phyloP scores from a whole-genome alignment of 1,139 yeast species.

The Torulaspora globosa region DNA sequence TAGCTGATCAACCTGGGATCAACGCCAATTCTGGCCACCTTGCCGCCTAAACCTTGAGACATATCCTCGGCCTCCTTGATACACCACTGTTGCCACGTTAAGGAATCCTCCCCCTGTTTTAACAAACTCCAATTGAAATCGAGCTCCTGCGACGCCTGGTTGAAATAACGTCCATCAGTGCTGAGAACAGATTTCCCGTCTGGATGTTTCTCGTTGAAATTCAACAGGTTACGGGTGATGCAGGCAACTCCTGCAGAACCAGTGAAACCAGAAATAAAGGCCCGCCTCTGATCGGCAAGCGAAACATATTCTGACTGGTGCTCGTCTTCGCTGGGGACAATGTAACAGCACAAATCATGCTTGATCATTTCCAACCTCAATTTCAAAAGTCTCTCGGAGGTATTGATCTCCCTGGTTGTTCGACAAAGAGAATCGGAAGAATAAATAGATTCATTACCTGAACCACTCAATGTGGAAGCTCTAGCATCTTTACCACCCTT shows the following conservation, averaged over 20 bases:
- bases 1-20: constrained; percentile 70
- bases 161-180: constrained; percentile 93
- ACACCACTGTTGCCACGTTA: constrained; percentile 89
- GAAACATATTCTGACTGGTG: constrained; percentile 92
- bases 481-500: constrained; percentile 10
- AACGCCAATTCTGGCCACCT: constrained; percentile 40
- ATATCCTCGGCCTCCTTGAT: constrained; percentile 57
- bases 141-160: constrained; percentile 83
- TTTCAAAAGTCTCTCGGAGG: constrained; percentile 54
- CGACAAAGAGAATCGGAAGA: constrained; percentile 40
- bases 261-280: constrained; percentile 82
- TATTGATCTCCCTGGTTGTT: constrained; percentile 46
- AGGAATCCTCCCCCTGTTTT: constrained; percentile 73
- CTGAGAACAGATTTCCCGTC: constrained; percentile 67
- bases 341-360: constrained; percentile 66
- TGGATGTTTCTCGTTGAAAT: constrained; percentile 39
- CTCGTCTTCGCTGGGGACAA: constrained; percentile 89
- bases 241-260: constrained; percentile 96
- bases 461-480: constrained; percentile 9
- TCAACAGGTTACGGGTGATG: constrained; percentile 61
- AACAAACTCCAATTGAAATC: constrained; percentile 85
- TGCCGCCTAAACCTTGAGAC: constrained; percentile 41
- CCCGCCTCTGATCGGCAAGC: constrained; percentile 73
- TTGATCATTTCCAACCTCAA: constrained; percentile 65
- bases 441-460: constrained; percentile 35